Conservation (phyloP, 2,329 filamentous ascomycete genomes). For the Tolypocladium ovalisporum region DNA sequence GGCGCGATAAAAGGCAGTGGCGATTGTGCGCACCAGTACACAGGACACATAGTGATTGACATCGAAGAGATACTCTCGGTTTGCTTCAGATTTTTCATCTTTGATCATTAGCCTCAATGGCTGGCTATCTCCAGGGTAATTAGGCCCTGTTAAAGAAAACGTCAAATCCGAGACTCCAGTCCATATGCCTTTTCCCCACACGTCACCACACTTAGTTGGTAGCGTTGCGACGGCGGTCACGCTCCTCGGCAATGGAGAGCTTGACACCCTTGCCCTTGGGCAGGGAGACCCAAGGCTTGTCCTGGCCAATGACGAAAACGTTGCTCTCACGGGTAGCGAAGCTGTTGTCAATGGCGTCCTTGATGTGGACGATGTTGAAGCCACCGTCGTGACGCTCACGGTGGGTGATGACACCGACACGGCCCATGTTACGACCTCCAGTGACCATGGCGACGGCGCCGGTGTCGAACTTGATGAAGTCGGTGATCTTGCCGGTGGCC, state of each 20-base stretch:
- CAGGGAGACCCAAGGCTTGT: constrained; percentile 99
- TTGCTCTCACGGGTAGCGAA: constrained; percentile 99
- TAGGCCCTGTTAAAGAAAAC: constrained; percentile 18
- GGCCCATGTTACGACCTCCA: constrained; percentile 99
- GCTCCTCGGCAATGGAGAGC: constrained; percentile 97
- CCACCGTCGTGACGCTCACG: constrained; percentile 99
- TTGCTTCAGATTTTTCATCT: constrained; percentile 15
- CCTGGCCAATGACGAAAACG: constrained; percentile 97
- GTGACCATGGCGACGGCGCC: constrained; percentile 97
- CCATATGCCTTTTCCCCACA: constrained; percentile 22
- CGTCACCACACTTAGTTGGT: constrained; percentile 33
- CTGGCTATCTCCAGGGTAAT: constrained; percentile 23
- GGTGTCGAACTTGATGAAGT: constrained; percentile 98
- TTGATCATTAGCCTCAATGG: constrained; percentile 23
- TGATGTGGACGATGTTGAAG: constrained; percentile 99
- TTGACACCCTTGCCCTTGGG: constrained; percentile 99
- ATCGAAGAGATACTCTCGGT: neutral
- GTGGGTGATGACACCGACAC: constrained; percentile 99
- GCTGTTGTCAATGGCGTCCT: constrained; percentile 99
- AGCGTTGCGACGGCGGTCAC: constrained; percentile 83
- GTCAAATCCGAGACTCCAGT: constrained; percentile 30
- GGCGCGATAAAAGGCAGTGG: neutral
- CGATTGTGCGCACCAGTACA: neutral
- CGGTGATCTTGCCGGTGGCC: constrained; percentile 90
- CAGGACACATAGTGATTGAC: neutral